Percentiles rank a stretch among this genome's conserved stretches.
Evolutionary conservation across 148 eudicot species (phyloP).

Genomic region (Salicornia ramosissima): DNA sequence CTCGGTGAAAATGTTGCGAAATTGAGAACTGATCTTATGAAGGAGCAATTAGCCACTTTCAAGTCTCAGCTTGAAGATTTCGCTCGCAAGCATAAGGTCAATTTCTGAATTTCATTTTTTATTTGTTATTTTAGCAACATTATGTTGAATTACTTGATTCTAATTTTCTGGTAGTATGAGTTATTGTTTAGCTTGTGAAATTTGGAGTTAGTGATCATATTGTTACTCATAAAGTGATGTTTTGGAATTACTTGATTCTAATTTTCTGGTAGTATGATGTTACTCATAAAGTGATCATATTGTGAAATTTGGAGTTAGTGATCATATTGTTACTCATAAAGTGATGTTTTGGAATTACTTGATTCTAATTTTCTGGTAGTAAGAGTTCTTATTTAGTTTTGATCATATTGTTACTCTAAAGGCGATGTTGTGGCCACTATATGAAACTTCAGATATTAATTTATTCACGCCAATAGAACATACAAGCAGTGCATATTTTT

Average conservation of each 20-base stretch:
- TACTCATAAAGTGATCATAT: neutral
- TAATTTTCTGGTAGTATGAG: neutral
- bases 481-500: too few species aligned
- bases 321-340: neutral
- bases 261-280: neutral
- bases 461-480: too few species aligned
- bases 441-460: too few species aligned
- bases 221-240: too few species aligned
- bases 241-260: neutral
- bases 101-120: neutral
- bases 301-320: neutral
- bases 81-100: conserved; percentile 96
- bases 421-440: too few species aligned
- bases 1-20: conserved; percentile 94
- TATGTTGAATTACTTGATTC: neutral
- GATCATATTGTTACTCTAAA: neutral
- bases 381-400: neutral
- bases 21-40: conserved; percentile 87
- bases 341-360: too few species aligned
- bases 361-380: neutral
- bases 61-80: conserved; percentile 93
- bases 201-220: neutral
- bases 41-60: conserved; percentile 86
- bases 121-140: neutral
- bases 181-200: neutral